Base-by-base conservation (phyloP, 257 asterid genomes). In the Avicennia marina region DNA sequence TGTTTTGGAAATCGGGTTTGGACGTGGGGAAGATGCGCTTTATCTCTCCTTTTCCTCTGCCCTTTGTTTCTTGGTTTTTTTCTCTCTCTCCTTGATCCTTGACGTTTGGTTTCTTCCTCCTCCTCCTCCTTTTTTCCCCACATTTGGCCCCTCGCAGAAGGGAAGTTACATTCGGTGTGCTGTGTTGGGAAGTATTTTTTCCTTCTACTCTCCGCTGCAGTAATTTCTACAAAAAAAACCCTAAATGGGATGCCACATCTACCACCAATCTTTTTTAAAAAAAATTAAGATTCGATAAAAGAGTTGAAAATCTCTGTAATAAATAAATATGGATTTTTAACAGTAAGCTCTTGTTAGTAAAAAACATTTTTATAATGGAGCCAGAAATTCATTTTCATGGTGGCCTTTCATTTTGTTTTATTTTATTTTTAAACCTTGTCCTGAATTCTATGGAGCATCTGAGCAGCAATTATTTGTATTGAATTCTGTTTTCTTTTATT, bases 211-310 rank as follows among this genome's bases (percentile, higher is more conserved):
- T 60, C 36, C 36, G 52, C 46, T 67, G 63, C 32, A 36, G 40
- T 5, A 36, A 7, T 29, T 29, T 40, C 60, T 69, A 58, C 64
- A 47, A 47, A 65, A 68, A 44, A 33, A 71, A 65, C 55, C 74
- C 75, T 65, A 58, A 56, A 53, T 48, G 66, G 71, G 73, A 36
- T 43, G 62, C 52, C 56, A 39, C 50, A 56, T 59, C 43, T 55
- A 49, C 61, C 18, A 56, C 65, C 56, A 31, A 54, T 66, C n/a
- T 13, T 62, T 46, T 58, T 3, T 46, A 42, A 13, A 6, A 47
- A 1, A 33, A 21, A 26, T 36, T 56, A 17, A 48, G 36, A 11
- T 33, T 26, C 2, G 36, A 51, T 40, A 13, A 21, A 19, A 32
- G 61, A 20, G 18, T 17, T n/a, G 10, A 13, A 48, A 22, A 21